Conservation (phyloP, 139 green algal species). For the Picochlorum costavermella region DNA sequence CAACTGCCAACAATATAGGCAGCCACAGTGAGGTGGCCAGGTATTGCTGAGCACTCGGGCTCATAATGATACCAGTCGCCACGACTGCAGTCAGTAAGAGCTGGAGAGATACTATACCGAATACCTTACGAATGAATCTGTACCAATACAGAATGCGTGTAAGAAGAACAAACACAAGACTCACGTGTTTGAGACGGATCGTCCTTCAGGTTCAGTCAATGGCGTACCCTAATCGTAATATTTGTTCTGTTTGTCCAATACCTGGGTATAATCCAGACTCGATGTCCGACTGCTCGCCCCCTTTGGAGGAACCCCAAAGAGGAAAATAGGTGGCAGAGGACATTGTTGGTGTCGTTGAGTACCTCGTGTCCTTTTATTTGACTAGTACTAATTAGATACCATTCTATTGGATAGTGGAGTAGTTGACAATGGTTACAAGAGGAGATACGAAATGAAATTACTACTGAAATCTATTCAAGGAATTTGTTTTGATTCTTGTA, state of each 20-base stretch:
- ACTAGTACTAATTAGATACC: no score
- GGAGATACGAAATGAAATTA: background rate
- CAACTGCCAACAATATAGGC: slow-evolving; percentile 22
- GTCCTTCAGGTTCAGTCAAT: background rate
- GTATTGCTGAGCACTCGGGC: slow-evolving; percentile 18
- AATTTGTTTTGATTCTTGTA: background rate
- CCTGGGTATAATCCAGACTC: slow-evolving; percentile 26
- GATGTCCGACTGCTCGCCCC: no score
- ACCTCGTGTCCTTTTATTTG: no score
- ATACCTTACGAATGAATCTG: slow-evolving; percentile 53
- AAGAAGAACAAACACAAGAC: background rate
- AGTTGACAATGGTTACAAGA: no score
- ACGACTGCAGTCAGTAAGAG: slow-evolving; percentile 40
- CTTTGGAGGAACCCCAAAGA: no score
- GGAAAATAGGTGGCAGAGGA: no score
- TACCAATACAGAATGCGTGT: background rate
- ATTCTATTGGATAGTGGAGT: no score
- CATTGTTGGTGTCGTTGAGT: no score
- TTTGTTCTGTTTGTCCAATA: slow-evolving; percentile 28
- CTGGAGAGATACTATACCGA: slow-evolving; percentile 47
- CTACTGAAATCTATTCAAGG: background rate
- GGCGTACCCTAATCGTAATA: slow-evolving; percentile 33
- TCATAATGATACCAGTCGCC: slow-evolving; percentile 27
- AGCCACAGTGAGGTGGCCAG: slow-evolving; percentile 16
- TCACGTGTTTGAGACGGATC: background rate